phyloP scores from a whole-genome alignment of 192 early-diverging fungal genomes.

The Diversispora eburnea region DNA sequence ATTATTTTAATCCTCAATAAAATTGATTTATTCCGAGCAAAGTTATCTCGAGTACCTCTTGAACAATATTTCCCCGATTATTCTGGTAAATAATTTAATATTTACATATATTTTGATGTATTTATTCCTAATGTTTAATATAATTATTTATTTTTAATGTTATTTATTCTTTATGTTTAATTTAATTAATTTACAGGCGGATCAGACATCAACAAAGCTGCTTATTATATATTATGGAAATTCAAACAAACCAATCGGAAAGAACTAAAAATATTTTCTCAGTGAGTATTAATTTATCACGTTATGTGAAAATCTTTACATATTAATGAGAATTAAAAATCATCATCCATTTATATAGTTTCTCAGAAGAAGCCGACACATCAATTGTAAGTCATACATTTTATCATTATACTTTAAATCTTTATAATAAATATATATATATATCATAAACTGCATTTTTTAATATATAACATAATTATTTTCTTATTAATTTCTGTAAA shows the following conservation, averaged over 20 bases:
- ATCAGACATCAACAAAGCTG: conserved; percentile 74
- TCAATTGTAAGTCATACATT: no score
- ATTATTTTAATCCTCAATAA: conserved; percentile 95
- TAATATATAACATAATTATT: no score
- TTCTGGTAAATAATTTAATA: conserved; percentile 38
- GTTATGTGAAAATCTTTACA: no score
- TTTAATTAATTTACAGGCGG: conserved; percentile 45
- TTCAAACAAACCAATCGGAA: conserved; percentile 84
- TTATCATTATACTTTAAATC: no score
- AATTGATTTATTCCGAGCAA: conserved; percentile 81
- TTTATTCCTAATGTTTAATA: neutral
- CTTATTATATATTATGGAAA: conserved; percentile 83
- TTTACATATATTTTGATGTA: neutral
- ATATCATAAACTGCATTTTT: no score
- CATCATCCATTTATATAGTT: no score
- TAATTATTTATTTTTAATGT: neutral
- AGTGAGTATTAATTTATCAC: conserved; percentile 54
- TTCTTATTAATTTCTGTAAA: no score
- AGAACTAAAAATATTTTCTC: conserved; percentile 79
- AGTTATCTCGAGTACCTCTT: conserved; percentile 73
- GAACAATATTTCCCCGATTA: conserved; percentile 88
- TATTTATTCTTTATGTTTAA: no score
- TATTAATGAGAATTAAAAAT: no score
- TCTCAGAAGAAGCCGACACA: no score
- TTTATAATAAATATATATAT: no score